These are phyloP conservation scores for Botryotinia globosa DNA, from an alignment of 2,329 filamentous ascomycete genomes.

Conservation along the genomic window DNA sequence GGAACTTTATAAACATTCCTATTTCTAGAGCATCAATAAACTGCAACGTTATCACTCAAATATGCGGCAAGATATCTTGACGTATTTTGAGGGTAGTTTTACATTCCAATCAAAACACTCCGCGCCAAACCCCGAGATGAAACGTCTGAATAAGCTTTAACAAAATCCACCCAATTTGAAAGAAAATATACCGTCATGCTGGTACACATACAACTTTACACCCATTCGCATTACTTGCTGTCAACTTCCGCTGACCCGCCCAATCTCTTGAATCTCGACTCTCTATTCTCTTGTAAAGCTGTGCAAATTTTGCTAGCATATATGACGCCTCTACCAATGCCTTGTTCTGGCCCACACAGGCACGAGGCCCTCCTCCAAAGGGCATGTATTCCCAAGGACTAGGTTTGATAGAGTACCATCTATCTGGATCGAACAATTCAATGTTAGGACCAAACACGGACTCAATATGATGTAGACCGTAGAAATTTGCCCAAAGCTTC, in stretches of 20 bases:
- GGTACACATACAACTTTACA: slow-evolving; percentile 10
- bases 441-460: slow-evolving; percentile 65
- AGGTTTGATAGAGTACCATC: slow-evolving; percentile 66
- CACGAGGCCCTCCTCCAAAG: slow-evolving; percentile 66
- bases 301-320: slow-evolving; percentile 20
- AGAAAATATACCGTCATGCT: background rate
- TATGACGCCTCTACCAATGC: slow-evolving; percentile 23
- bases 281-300: slow-evolving; percentile 20
- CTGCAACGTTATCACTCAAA: background rate
- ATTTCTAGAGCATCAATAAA: background rate
- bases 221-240: slow-evolving; percentile 18
- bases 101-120: slow-evolving; percentile 9
- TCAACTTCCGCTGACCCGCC: slow-evolving; percentile 17
- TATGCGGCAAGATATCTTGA: slow-evolving; percentile 10
- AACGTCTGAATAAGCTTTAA: background rate
- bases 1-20: background rate
- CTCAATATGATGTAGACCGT: background rate
- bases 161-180: background rate
- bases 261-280: slow-evolving; percentile 7
- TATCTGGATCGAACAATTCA: slow-evolving; percentile 67
- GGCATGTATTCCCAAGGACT: slow-evolving; percentile 61
- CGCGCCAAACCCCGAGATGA: background rate
- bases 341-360: slow-evolving; percentile 58
- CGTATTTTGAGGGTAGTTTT: background rate
- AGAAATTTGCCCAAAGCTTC: slow-evolving; percentile 1